Evolutionary conservation across 805 yeast species (phyloP), one percentile per base, ranked within the genome.

Genomic region (Candida arabinofermentans): DNA sequence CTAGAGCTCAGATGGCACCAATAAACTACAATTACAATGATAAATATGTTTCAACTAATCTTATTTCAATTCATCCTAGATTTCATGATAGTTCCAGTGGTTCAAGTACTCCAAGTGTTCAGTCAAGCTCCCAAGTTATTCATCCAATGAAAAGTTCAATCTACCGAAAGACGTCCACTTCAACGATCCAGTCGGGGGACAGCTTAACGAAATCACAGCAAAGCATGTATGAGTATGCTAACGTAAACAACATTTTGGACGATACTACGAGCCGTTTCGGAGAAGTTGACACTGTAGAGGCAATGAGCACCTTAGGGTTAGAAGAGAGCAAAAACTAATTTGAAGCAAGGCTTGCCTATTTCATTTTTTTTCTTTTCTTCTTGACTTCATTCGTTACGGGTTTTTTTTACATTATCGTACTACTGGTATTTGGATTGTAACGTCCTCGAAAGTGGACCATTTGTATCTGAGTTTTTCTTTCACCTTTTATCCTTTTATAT

Each of bases 181-280:
- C 54, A 24, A 44, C 51, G n/a, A 27, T 50, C 24, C 53, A 50
- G 35, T 50, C 55, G 7, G 53, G 53, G 9, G 53, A 49, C 30
- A 55, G 50, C 32, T 36, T 53, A 34, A 37, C 47, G 22, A 36
- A 43, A 23, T 40, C 44, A 13, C 55, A 53, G 34, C 39, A 42
- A 23, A 43, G 43, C 21, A 17, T 53, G 34, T 39, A 47, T 14
- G 50, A 49, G 24, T 49, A 47, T 43, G 55, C 55, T 10, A 51
- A 51, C 31, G 51, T 51, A 24, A 44, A 40, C 27, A 46, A 48
- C 38, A 48, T 47, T 49, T 23, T 51, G 17, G 49, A 46, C 29
- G 47, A 51, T 46, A 51, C 53, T 12, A 47, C 53, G 3, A 47
- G 51, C 26, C 46, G 55, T 13, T 51, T 48, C 31, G 53, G 53